These are phyloP conservation scores for Holtermanniella nyarrowii DNA, from an alignment of 768 basidiomycete genomes.

Conservation along the genomic window DNA sequence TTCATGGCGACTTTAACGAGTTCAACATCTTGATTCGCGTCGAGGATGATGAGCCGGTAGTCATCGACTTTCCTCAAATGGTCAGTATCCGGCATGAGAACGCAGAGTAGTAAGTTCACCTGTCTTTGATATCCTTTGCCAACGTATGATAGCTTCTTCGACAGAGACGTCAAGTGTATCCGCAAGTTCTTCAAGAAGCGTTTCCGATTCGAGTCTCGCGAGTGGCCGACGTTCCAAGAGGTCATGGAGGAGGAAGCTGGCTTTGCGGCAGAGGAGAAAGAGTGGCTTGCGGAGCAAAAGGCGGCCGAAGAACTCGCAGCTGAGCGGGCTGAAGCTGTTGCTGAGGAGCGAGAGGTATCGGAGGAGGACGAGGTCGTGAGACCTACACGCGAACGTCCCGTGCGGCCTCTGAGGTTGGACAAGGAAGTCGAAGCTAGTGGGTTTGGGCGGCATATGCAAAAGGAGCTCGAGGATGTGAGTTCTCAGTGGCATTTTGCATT, in stretches of 20 bases:
- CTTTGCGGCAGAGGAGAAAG: background rate
- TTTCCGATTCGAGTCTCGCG: constrained; percentile 80
- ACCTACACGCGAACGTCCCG: background rate
- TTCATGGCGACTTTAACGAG: constrained; percentile 98
- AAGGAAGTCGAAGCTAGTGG: constrained; percentile 90
- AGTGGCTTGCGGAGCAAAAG: background rate
- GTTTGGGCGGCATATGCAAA: constrained; percentile 73
- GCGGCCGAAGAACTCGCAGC: constrained; percentile 4
- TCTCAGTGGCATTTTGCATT: background rate
- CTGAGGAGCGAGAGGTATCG: constrained; percentile 3
- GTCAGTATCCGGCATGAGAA: constrained; percentile 93
- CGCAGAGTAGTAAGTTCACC: constrained; percentile 70
- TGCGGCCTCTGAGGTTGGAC: constrained; percentile 49
- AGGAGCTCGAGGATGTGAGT: constrained; percentile 69
- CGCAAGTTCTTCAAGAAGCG: constrained; percentile 80
- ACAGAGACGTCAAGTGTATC: constrained; percentile 95
- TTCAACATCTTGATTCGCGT: constrained; percentile 93
- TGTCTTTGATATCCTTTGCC: background rate
- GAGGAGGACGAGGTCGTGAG: constrained; percentile 36
- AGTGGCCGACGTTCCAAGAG: constrained; percentile 77
- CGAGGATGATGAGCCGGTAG: constrained; percentile 62
- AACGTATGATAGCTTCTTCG: constrained; percentile 69
- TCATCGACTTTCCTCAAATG: constrained; percentile 99
- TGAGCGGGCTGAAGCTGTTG: background rate
- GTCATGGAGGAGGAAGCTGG: constrained; percentile 45